Conservation (phyloP, 768 basidiomycete species). For the Boletus barrowsii region DNA sequence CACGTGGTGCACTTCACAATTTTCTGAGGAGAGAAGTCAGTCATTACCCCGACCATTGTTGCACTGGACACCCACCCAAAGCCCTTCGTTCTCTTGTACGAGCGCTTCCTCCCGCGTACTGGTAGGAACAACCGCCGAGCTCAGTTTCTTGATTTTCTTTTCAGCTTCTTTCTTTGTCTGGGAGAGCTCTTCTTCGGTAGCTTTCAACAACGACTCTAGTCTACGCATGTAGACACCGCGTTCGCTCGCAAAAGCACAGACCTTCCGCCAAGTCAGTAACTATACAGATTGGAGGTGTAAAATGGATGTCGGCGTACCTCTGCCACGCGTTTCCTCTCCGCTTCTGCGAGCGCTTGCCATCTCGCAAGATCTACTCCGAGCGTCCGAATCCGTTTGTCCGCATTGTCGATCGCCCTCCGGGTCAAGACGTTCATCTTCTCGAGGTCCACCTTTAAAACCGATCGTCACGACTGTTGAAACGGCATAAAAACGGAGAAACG, state of each 20-base stretch:
- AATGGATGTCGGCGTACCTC: constrained; percentile 35
- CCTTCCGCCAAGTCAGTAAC: constrained; percentile 24
- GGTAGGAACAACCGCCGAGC: constrained; percentile 27
- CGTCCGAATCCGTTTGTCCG: constrained; percentile 25
- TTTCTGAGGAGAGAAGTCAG: constrained; percentile 42
- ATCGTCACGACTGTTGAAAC: not conserved
- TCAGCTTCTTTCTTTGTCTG: constrained; percentile 52
- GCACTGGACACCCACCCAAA: constrained; percentile 44
- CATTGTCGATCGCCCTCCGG: constrained; percentile 30
- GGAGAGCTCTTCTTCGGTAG: constrained; percentile 45
- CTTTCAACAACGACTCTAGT: constrained; percentile 17
- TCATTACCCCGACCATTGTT: not conserved
- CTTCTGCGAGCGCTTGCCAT: constrained; percentile 33
- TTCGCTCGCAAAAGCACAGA: constrained; percentile 30
- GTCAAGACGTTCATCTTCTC: constrained; percentile 43
- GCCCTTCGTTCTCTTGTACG: constrained; percentile 50
- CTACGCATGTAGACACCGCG: constrained; percentile 22
- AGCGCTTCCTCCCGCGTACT: constrained; percentile 36
- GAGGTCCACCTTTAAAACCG: constrained; percentile 33
- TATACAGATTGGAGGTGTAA: not conserved
- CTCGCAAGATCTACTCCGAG: constrained; percentile 35
- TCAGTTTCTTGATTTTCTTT: constrained; percentile 47
- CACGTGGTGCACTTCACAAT: constrained; percentile 90
- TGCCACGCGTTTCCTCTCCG: constrained; percentile 36
- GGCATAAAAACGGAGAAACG: constrained; percentile 21